These are phyloP conservation scores for Penicillium freii DNA, from an alignment of 2,329 filamentous ascomycete genomes.

Conservation along the genomic window DNA sequence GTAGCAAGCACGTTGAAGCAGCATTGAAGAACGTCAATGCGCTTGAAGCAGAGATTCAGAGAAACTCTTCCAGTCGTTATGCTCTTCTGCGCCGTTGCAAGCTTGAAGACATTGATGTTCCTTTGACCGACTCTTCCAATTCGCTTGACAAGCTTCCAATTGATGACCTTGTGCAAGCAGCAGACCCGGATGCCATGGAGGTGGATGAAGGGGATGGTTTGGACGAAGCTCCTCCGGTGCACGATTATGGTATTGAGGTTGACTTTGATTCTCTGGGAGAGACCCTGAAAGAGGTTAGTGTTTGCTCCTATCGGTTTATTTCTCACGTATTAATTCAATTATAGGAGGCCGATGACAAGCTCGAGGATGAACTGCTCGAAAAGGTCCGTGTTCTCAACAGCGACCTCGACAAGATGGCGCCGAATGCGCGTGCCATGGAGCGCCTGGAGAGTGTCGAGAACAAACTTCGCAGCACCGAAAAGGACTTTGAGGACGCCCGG, in stretches of 20 bases:
- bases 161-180: conserved; percentile 70
- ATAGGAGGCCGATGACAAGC: conserved; percentile 65
- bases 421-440: conserved; percentile 94
- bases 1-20: conserved; percentile 77
- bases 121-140: conserved; percentile 68
- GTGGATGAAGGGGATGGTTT: conserved; percentile 65
- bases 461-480: conserved; percentile 77
- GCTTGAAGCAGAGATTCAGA: conserved; percentile 83
- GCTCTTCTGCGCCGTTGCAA: conserved; percentile 83
- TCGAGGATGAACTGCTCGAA: conserved; percentile 74
- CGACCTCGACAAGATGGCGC: conserved; percentile 90
- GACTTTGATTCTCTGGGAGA: conserved; percentile 81
- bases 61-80: conserved; percentile 80
- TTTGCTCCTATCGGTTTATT: background rate
- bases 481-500: conserved; percentile 84
- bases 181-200: conserved; percentile 88
- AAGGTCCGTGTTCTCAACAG: conserved; percentile 70
- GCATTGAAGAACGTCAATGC: conserved; percentile 70
- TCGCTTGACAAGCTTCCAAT: conserved; percentile 79
- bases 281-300: conserved; percentile 71
- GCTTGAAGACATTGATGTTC: conserved; percentile 87
- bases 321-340: conserved; percentile 8
- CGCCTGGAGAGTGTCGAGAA: conserved; percentile 82
- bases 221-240: conserved; percentile 62
- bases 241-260: conserved; percentile 88